These are phyloP conservation scores for Penicillium waksmanii DNA, from an alignment of 495 filamentous ascomycete species.

Conservation along the genomic window DNA sequence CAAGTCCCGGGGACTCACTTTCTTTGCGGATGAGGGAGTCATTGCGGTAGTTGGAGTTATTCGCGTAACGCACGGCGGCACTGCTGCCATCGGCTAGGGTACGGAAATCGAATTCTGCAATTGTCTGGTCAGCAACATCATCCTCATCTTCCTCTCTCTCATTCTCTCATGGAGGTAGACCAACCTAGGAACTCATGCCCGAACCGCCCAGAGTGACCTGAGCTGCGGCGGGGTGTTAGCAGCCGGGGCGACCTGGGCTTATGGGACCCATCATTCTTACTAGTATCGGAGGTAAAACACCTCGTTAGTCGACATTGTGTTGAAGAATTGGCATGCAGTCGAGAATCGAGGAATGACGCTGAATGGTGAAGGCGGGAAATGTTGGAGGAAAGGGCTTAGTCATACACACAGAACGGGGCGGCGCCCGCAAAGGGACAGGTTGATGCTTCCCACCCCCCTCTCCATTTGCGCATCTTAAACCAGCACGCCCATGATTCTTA, in stretches of 20 bases:
- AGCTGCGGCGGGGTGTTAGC: slow-evolving; percentile 65
- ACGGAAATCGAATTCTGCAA: slow-evolving; percentile 92
- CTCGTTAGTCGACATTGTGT: slow-evolving; percentile 64
- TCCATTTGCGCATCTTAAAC: slow-evolving; percentile 35
- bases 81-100: slow-evolving; percentile 92
- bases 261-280: slow-evolving; percentile 55
- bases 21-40: slow-evolving; percentile 99
- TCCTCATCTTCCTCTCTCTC: neutral
- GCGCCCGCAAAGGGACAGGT: slow-evolving; percentile 49
- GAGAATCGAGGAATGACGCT: slow-evolving; percentile 1
- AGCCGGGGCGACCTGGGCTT: slow-evolving; percentile 49
- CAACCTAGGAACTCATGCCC: slow-evolving; percentile 98
- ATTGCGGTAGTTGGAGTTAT: slow-evolving; percentile 99
- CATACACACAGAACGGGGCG: slow-evolving; percentile 50
- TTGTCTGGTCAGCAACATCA: slow-evolving; percentile 31
- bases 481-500: slow-evolving; percentile 43
- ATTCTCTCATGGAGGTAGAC: slow-evolving; percentile 7
- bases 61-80: slow-evolving; percentile 94
- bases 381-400: slow-evolving; percentile 43
- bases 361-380: slow-evolving; percentile 23
- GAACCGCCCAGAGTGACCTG: slow-evolving; percentile 95
- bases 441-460: slow-evolving; percentile 37
- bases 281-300: slow-evolving; percentile 98
- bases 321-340: slow-evolving; percentile 18
- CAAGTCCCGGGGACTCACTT: slow-evolving; percentile 63